Evolutionary conservation across 352 stramenopile species (phyloP).

Genomic region (Pythium grandisporangium): DNA sequence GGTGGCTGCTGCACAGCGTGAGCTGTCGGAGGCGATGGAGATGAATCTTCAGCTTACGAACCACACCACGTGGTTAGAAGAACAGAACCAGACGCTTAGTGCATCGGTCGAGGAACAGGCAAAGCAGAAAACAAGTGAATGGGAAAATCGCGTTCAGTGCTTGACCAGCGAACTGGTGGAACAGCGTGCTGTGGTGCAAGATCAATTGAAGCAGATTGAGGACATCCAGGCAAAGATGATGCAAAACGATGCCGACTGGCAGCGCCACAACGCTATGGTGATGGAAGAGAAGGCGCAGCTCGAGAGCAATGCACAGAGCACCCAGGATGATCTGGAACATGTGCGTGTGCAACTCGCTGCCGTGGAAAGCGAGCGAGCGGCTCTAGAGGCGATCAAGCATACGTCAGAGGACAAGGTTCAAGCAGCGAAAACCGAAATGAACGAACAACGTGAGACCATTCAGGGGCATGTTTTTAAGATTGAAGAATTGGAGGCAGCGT

Average conservation of each 20-base stretch:
- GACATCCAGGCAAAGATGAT: not conserved
- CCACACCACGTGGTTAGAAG: conserved; percentile 70
- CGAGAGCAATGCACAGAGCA: too few relatives aligned
- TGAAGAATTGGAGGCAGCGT: too few relatives aligned
- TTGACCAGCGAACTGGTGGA: conserved; percentile 5
- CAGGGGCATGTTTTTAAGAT: too few relatives aligned
- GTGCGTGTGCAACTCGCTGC: conserved; percentile 4
- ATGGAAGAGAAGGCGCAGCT: conserved; percentile 5
- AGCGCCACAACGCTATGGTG: too few relatives aligned
- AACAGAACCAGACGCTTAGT: conserved; percentile 43
- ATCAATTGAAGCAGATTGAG: conserved; percentile 1
- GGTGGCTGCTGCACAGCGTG: conserved; percentile 50
- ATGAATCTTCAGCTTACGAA: conserved; percentile 74
- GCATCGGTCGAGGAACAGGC: conserved; percentile 1
- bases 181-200: not conserved
- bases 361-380: too few relatives aligned
- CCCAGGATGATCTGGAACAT: conserved; percentile 5
- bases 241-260: not conserved
- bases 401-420: not conserved
- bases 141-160: conserved; percentile 3
- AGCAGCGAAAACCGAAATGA: not conserved
- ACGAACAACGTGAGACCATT: too few relatives aligned
- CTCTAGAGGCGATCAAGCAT: not conserved
- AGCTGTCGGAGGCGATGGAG: conserved; percentile 79
- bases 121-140: conserved; percentile 1